Evolutionary conservation across 768 basidiomycete species (phyloP).

Genomic region (Podaxis mareebaensis): DNA sequence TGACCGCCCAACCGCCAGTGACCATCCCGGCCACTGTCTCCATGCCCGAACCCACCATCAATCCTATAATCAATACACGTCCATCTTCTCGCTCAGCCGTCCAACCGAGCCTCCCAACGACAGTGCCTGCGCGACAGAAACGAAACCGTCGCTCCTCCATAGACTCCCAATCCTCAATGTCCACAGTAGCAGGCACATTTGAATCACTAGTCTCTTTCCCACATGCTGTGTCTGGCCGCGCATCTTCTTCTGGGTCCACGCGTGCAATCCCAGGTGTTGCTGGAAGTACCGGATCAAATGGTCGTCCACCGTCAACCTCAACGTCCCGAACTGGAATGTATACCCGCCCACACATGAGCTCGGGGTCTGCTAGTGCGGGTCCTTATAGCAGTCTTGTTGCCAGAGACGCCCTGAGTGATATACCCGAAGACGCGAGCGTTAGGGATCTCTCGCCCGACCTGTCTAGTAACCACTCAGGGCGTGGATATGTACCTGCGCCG

Average conservation of each 20-base stretch:
- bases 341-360: slow-evolving; percentile 1
- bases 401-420: slow-evolving; percentile 9
- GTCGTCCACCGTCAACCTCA: neutral
- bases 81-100: neutral
- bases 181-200: slow-evolving; percentile 6
- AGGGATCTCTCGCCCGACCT: neutral
- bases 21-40: neutral
- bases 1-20: neutral
- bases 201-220: slow-evolving; percentile 8
- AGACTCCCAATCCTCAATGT: neutral
- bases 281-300: neutral
- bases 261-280: neutral
- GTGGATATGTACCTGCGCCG: neutral
- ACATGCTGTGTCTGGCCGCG: neutral
- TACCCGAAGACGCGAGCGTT: slow-evolving; percentile 12
- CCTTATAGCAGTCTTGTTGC: neutral
- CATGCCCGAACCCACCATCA: slow-evolving; percentile 5
- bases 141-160: neutral
- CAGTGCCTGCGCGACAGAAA: neutral
- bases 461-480: neutral
- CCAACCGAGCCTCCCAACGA: slow-evolving; percentile 5
- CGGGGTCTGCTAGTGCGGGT: neutral
- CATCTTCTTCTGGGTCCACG: neutral
- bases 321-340: neutral
- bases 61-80: neutral